Evolutionary conservation across 805 yeast species (phyloP).

Genomic region (Millerozyma acaciae): DNA sequence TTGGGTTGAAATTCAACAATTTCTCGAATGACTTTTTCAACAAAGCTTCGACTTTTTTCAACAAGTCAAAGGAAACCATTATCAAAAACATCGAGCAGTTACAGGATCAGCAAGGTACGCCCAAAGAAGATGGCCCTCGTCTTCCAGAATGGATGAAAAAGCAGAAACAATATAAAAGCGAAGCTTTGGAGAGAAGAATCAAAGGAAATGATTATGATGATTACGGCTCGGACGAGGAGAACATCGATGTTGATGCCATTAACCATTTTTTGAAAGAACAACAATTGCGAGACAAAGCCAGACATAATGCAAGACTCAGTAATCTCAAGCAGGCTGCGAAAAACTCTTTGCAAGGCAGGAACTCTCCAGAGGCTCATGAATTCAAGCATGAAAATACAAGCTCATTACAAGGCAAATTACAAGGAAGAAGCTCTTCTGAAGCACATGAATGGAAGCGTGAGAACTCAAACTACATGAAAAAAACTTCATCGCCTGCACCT

Average conservation of each 20-base stretch:
- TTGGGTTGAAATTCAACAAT: constrained; percentile 42
- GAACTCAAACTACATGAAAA: too few relatives aligned
- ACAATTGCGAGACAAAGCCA: constrained; percentile 30
- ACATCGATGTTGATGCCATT: constrained; percentile 41
- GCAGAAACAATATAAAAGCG: constrained; percentile 45
- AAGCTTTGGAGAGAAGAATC: constrained; percentile 29
- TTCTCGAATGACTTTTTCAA: constrained; percentile 53
- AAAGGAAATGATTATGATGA: constrained; percentile 35
- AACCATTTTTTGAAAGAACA: constrained; percentile 35
- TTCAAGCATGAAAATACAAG: too few relatives aligned
- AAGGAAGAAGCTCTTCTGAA: too few relatives aligned
- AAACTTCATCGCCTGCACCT: too few relatives aligned
- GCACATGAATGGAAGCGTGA: too few relatives aligned
- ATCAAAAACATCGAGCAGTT: constrained; percentile 61
- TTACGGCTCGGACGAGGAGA: constrained; percentile 47
- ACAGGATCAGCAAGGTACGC: constrained; percentile 21
- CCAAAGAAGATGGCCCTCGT: background rate
- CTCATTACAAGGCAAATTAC: too few relatives aligned
- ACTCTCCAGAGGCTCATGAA: too few relatives aligned
- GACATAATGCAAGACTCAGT: background rate
- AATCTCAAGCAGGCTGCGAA: constrained; percentile 1
- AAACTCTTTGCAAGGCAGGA: too few relatives aligned
- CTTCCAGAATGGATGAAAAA: constrained; percentile 75
- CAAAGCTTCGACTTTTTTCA: constrained; percentile 56
- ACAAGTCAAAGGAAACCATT: constrained; percentile 57